Base-by-base conservation (phyloP, 352 stramenopile genomes). In the Phytophthora pistaciae region DNA sequence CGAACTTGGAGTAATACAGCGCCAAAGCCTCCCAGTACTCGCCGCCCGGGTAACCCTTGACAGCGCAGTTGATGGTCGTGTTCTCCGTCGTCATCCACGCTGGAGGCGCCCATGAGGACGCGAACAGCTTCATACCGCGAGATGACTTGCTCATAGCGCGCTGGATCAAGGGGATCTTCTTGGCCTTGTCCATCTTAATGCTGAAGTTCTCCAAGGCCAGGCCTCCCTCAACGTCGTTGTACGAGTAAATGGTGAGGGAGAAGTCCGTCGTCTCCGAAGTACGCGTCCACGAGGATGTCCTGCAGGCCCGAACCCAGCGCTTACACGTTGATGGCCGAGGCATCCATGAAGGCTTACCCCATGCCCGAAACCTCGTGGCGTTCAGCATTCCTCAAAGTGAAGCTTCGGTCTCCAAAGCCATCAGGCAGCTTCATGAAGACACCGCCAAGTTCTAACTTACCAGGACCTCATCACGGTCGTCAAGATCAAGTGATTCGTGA, bases 341-440 rank as follows among this genome's bases (percentile, higher is more conserved):
- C 70, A 61, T 98, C 92, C 9, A 92, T 98, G 80, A 98, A 98
- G 23, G 92, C 90, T n/a, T n/a, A n/a, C n/a, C n/a, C n/a, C n/a
- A n/a, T n/a, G n/a, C n/a, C n/a, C n/a, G n/a, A n/a, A n/a, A n/a
- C n/a, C n/a, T n/a, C n/a, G n/a, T n/a, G n/a, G n/a, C n/a, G n/a
- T n/a, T n/a, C n/a, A n/a, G n/a, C n/a, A n/a, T n/a, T n/a, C n/a
- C n/a, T n/a, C n/a, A n/a, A n/a, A n/a, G n/a, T n/a, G n/a, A n/a
- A n/a, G n/a, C n/a, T n/a, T n/a, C n/a, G n/a, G n/a, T n/a, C n/a
- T n/a, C n/a, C n/a, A n/a, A n/a, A n/a, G n/a, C n/a, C n/a, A n/a
- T n/a, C n/a, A n/a, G n/a, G n/a, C n/a, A n/a, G n/a, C n/a, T n/a
- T n/a, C n/a, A n/a, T n/a, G n/a, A n/a, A n/a, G n/a, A n/a, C n/a